Base-by-base conservation (phyloP, 75 land plant genomes). In the Pinus albicaulis region DNA sequence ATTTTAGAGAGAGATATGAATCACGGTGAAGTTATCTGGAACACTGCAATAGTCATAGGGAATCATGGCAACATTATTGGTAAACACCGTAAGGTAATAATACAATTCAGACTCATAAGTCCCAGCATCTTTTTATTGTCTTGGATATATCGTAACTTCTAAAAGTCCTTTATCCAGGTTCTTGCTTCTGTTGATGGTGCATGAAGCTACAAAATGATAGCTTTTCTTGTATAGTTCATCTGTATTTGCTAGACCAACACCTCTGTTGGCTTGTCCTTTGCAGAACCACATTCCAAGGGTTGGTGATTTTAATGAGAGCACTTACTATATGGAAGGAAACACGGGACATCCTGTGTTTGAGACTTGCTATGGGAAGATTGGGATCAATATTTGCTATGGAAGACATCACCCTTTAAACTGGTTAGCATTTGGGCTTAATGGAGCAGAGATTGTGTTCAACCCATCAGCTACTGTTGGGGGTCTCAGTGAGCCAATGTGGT, bases 291-390 rank as follows among this genome's bases (percentile, higher is more conserved):
- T 97, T 73, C 99, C 99, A 22, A 82, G 99, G 68, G 95, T 97
- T 79, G 99, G 99, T 34, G 99, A 95, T 65, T 97, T 95, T 85
- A 97, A 97, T 76, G 99, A 97, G 85, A 97, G 99, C 89, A 97
- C 98, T 2, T 97, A 97, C 64, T 94, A 97, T 80, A 97, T 97
- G 99, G 99, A 97, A 84, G 99, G 99, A 31, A 91, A 97, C 84
- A 97, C 98, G n/a, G 99, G 99, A 28, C 98, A 97, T 81, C 99
- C 99, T 26, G 99, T 97, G 28, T 97, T 97, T 81, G 98, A 97
- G 73, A 97, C 99, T 16, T 89, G 76, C 31, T 97, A 70, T 81
- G 99, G 98, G 20, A 97, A 97, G 81, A 95, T 97, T 70, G 99
- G 89, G 13, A 79, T 97, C 12, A 97, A 97, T 65, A 97, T 97